Conservation (phyloP, 805 yeast species). For the Cyberlindnera mrakii region DNA sequence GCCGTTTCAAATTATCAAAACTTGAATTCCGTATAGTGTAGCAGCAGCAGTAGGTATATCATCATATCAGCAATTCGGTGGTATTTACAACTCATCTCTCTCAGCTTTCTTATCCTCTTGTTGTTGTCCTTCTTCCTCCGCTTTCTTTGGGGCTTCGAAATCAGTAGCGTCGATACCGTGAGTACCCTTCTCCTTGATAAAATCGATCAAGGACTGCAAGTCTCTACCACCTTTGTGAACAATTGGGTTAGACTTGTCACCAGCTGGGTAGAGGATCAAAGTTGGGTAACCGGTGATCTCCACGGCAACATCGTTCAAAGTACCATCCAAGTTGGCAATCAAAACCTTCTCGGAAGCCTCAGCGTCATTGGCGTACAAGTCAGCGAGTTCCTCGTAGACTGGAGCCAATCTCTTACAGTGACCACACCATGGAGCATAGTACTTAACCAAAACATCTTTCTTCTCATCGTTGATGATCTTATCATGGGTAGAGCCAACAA, state of each 20-base stretch:
- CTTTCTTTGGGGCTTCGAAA: conserved; percentile 22
- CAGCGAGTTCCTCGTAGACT: conserved; percentile 80
- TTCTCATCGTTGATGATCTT: conserved; percentile 48
- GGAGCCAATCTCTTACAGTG: conserved; percentile 93
- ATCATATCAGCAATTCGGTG: too few relatives aligned
- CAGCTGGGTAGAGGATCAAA: conserved; percentile 84
- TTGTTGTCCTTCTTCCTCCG: conserved; percentile 10
- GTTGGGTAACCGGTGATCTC: conserved; percentile 91
- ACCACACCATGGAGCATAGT: conserved; percentile 98
- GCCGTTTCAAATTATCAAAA: neutral
- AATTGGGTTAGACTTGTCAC: conserved; percentile 60
- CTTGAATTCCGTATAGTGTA: neutral
- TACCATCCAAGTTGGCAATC: conserved; percentile 85
- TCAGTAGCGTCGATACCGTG: conserved; percentile 51
- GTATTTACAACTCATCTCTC: conserved; percentile 11
- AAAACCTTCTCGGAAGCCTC: conserved; percentile 49
- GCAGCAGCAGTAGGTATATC: neutral
- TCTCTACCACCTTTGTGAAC: conserved; percentile 68
- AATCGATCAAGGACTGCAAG: conserved; percentile 60
- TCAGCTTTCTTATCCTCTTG: conserved; percentile 8
- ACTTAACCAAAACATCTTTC: conserved; percentile 79
- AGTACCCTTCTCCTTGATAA: conserved; percentile 66
- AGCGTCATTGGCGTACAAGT: conserved; percentile 47
- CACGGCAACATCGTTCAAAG: conserved; percentile 81
- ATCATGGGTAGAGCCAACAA: conserved; percentile 83